Evolutionary conservation across 2,329 filamentous ascomycete genomes (phyloP).

Genomic region (Dendryphion nanum): DNA sequence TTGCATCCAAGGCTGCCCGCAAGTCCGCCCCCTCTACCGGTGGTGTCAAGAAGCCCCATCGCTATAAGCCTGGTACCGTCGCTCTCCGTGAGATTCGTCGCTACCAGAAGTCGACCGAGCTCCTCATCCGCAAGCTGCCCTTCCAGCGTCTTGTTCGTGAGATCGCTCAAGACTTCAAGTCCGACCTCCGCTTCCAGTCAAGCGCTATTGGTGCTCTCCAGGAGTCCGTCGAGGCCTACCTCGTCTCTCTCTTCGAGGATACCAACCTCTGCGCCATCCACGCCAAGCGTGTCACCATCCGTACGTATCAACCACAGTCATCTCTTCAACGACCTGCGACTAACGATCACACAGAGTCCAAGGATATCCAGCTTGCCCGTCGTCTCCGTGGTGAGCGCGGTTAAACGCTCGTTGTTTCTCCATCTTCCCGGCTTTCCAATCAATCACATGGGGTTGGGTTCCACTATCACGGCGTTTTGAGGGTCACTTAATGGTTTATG

Average conservation of each 20-base stretch:
- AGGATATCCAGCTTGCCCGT: conserved; percentile 89
- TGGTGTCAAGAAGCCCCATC: conserved; percentile 58
- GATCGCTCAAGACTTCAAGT: conserved; percentile 64
- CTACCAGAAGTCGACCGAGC: conserved; percentile 86
- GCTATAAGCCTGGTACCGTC: conserved; percentile 64
- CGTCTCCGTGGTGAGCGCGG: conserved; percentile 56
- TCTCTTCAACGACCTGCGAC: conserved; percentile 1
- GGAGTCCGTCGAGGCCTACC: conserved; percentile 93
- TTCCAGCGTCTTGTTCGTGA: conserved; percentile 79
- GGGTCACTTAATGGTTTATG: conserved; percentile 30
- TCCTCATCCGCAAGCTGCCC: conserved; percentile 77
- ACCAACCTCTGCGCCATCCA: conserved; percentile 96
- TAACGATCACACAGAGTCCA: conserved; percentile 65
- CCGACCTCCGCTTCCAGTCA: conserved; percentile 88
- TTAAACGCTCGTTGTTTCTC: conserved; percentile 35
- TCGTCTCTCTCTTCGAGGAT: conserved; percentile 95
- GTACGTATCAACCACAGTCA: conserved; percentile 21
- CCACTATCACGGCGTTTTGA: conserved; percentile 30
- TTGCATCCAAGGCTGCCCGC: conserved; percentile 97
- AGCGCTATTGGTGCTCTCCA: conserved; percentile 91
- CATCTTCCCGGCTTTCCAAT: neutral
- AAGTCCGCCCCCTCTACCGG: conserved; percentile 97
- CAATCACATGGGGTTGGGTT: neutral
- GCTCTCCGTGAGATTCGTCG: conserved; percentile 88
- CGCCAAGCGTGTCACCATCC: conserved; percentile 90